These are phyloP conservation scores for Rubia balearica DNA, from an alignment of 305 asterid genomes.

Conservation along the genomic window DNA sequence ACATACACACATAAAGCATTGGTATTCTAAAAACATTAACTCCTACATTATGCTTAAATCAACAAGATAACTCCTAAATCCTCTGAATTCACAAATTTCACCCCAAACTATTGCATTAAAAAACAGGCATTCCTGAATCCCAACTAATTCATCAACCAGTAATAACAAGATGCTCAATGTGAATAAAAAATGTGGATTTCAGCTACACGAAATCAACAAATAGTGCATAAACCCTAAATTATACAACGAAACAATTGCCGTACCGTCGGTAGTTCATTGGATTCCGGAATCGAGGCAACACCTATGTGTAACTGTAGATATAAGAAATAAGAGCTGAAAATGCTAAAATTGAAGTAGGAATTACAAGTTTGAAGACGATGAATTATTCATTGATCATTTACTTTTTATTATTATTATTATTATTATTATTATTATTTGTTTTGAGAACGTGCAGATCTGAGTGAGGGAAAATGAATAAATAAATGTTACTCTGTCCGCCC, in stretches of 20 bases:
- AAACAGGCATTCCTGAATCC: not conserved
- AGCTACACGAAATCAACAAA: not conserved
- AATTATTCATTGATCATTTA: not conserved
- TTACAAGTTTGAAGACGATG: not conserved
- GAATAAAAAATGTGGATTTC: not conserved
- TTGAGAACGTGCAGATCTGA: not conserved
- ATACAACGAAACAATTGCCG: not conserved
- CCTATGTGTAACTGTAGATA: not conserved
- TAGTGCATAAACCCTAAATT: not conserved
- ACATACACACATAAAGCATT: not conserved
- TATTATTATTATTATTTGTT: not conserved
- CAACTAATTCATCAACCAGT: constrained; percentile 1
- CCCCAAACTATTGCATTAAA: not conserved
- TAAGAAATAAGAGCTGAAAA: not conserved
- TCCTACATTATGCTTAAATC: not conserved
- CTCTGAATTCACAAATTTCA: not conserved
- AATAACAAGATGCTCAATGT: not conserved
- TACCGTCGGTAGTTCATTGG: constrained; percentile 28
- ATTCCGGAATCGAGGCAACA: not conserved
- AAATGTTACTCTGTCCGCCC: not conserved
- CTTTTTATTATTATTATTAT: not conserved
- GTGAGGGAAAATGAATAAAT: not conserved
- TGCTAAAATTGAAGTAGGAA: not conserved
- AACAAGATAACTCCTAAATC: not conserved
- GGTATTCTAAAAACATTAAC: not conserved